These are phyloP conservation scores for Ceratobasidium sp. DNA, from an alignment of 1,284 basidiomycete species.

Conservation along the genomic window DNA sequence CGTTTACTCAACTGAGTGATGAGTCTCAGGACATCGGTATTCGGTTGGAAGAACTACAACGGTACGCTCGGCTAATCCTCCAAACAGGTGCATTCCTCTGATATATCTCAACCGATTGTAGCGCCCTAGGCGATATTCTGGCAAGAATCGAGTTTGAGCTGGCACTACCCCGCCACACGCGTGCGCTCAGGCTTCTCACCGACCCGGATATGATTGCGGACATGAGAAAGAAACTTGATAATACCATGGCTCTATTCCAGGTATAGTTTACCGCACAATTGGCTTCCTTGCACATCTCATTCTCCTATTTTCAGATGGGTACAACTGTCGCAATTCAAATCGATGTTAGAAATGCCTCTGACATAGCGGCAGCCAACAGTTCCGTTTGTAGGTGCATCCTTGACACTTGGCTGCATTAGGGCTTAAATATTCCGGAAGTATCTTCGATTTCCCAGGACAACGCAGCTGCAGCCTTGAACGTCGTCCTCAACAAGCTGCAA, in stretches of 20 bases:
- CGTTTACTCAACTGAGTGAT: not conserved
- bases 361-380: not conserved
- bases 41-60: not conserved
- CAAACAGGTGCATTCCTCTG: not conserved
- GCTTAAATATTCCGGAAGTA: too few relatives aligned
- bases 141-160: not conserved
- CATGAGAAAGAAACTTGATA: not conserved
- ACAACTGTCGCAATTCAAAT: not conserved
- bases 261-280: not conserved
- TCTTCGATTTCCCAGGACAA: not conserved
- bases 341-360: not conserved
- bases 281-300: not conserved
- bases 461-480: not conserved
- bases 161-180: not conserved
- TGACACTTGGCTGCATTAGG: too few relatives aligned
- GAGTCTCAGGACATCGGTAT: not conserved
- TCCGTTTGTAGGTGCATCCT: not conserved
- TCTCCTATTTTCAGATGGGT: not conserved
- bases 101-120: not conserved
- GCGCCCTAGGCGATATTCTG: not conserved
- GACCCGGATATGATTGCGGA: slow-evolving; percentile 21
- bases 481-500: not conserved
- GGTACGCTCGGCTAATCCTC: not conserved
- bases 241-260: not conserved
- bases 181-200: not conserved